Evolutionary conservation across 2,329 filamentous ascomycete species (phyloP), one percentile per base, ranked within the genome.

Genomic region (Aspergillus tubingensis): DNA sequence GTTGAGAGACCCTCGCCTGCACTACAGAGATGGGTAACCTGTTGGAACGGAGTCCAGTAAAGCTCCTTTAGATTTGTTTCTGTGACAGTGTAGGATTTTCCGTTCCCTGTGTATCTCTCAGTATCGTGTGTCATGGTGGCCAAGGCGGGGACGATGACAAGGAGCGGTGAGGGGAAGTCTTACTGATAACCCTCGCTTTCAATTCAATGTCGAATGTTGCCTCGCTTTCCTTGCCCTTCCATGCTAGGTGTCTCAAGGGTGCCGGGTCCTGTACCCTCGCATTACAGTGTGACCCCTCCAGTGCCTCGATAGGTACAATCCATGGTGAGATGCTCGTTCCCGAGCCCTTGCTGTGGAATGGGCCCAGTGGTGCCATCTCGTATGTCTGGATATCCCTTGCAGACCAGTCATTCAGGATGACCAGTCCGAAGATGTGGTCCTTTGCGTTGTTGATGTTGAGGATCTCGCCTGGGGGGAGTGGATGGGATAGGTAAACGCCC

Each of bases 351-450:
- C 80, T 80, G 56, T 86, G 85, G 62, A 87, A 81, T 0, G 86
- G 85, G 0, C 86, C 86, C 0, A 87, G 72, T 0, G 85, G 85
- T 3, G 74, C 76, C 83, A 86, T 87, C 65, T 88, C 86, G 23
- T 85, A 76, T 0, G 72, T 77, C 68, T 88, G 85, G 6, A 87
- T 85, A 67, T 87, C 85, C n/a, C 86, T 77, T 19, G 85, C 83
- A 75, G 56, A 58, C 85, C 86, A 88, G 64, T 88, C 85, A 61
- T 88, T 88, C 6, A 88, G 67, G 39, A 89, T 72, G 0, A 86
- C 82, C n/a, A 87, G 76, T 0, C 86, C 86, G 68, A 88, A 88
- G 15, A 88, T 85, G 64, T 88, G 83, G 0, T 85, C 79, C 15
- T 76, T 73, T 0, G 79, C 79, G 5, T 81, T 69, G 15, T 68